Base-by-base conservation (phyloP, 768 basidiomycete species). In the Dendrothele bispora region DNA sequence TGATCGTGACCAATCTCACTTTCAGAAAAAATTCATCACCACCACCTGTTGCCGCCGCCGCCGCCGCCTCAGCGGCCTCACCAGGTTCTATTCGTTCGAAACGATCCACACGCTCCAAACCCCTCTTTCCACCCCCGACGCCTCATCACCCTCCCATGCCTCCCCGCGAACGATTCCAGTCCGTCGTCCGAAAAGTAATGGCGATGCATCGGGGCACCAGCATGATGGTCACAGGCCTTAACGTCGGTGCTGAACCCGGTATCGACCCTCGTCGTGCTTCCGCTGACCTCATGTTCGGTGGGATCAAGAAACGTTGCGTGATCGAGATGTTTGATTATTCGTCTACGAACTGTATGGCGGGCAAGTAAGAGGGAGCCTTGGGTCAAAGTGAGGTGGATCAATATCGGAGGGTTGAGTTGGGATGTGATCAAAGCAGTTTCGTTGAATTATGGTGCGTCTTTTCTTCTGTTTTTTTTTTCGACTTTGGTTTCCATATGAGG, bases 321-420 rank as follows among this genome's bases (percentile, higher is more conserved):
- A 88, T 88, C 52, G 82, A 87, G 54, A 67, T 88, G 47, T 67
- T 75, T 46, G 85, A 88, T 61, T 88, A 87, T 64, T 83, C 80
- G 24, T 64, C 75, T 22, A 60, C 84, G 46, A 70, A 80, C 61
- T 3, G 65, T 73, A 44, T 40, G 46, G 15, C 45, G 48, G 6
- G 68, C 69, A 3, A 55, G 60, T 35, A 52, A 56, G 38, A 62
- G 61, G 46, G 65, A 69, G 52, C 54, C 63, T 0, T 75, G 67
- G 77, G 74, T 61, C 55, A 77, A 68, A 43, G 78, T 81, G 4
- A 64, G 85, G 37, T 87, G 83, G 83, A 82, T 86, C 46, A 83
- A 84, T 53, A 72, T 86, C 45, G 77, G 77, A 8, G 84, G 84
- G 0, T 59, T 75, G 35, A 71, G 79, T 52, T 86, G 83, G 83